Percentiles rank a stretch among this genome's conserved stretches.
Evolutionary conservation across 2,329 filamentous ascomycete genomes (phyloP).

Genomic region (Nakataea oryzae): DNA sequence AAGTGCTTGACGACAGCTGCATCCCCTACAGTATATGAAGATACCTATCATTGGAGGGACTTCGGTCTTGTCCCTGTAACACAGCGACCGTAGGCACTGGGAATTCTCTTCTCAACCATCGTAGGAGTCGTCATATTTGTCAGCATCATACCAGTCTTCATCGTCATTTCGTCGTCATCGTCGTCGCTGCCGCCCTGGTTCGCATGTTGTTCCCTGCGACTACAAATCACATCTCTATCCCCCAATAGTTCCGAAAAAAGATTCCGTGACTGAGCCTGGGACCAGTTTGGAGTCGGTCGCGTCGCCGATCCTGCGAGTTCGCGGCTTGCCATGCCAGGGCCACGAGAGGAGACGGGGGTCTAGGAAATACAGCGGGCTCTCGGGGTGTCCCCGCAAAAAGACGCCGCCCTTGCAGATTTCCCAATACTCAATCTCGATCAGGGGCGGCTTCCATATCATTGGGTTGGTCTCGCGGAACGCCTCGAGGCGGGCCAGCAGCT

Average conservation of each 20-base stretch:
- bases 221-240: background rate
- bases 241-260: background rate
- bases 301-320: background rate
- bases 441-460: constrained; percentile 1
- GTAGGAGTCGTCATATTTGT: too few species aligned
- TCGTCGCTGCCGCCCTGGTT: background rate
- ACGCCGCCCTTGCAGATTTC: background rate
- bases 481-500: background rate
- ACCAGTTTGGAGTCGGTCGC: background rate
- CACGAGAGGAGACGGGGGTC: background rate
- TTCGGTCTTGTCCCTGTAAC: too few species aligned
- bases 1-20: too few species aligned
- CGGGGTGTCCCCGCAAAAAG: background rate
- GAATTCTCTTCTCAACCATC: too few species aligned
- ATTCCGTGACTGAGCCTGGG: constrained; percentile 2
- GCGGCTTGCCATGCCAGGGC: background rate
- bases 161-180: background rate
- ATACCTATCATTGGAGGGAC: too few species aligned
- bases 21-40: too few species aligned
- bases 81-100: too few species aligned
- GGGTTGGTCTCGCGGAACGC: constrained; percentile 1
- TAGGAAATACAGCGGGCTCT: background rate
- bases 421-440: constrained; percentile 3
- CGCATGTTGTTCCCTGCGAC: background rate
- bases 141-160: too few species aligned